phyloP scores from a whole-genome alignment of 2,329 filamentous ascomycete species.

The Corinectria fuckeliana region DNA sequence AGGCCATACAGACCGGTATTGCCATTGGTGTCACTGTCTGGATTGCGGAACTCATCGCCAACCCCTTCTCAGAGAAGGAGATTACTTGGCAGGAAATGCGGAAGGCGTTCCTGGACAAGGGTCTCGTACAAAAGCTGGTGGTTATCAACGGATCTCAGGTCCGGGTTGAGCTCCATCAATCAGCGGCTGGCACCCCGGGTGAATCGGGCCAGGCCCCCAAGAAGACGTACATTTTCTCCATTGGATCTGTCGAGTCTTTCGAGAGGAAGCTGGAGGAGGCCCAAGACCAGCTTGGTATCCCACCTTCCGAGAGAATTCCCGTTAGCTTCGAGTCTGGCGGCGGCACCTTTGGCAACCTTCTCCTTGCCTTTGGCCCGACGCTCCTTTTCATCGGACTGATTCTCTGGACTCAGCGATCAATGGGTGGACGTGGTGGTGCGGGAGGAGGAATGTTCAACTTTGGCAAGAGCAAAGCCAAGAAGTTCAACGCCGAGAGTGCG shows the following conservation, averaged over 20 bases:
- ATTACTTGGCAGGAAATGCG: slow-evolving; percentile 98
- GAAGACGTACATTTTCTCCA: slow-evolving; percentile 82
- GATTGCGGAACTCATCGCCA: slow-evolving; percentile 49
- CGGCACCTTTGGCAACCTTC: slow-evolving; percentile 73
- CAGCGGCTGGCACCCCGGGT: slow-evolving; percentile 55
- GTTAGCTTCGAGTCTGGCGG: slow-evolving; percentile 85
- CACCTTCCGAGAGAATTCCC: slow-evolving; percentile 86
- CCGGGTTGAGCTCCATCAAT: slow-evolving; percentile 79
- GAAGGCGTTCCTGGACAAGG: slow-evolving; percentile 93
- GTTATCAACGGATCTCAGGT: slow-evolving; percentile 76
- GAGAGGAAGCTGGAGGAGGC: slow-evolving; percentile 88
- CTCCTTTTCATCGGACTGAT: slow-evolving; percentile 84
- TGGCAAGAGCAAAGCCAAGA: slow-evolving; percentile 93
- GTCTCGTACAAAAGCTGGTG: slow-evolving; percentile 90
- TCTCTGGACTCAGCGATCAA: slow-evolving; percentile 79
- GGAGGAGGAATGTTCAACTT: slow-evolving; percentile 91
- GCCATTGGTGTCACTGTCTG: slow-evolving; percentile 62
- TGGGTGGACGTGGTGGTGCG: slow-evolving; percentile 67
- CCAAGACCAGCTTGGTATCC: slow-evolving; percentile 86
- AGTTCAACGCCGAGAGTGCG: slow-evolving; percentile 96
- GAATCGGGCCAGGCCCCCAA: slow-evolving; percentile 34
- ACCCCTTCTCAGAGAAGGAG: slow-evolving; percentile 63
- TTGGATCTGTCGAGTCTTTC: slow-evolving; percentile 92
- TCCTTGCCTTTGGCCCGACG: slow-evolving; percentile 84
- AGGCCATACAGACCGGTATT: slow-evolving; percentile 45